Percentiles rank a stretch among this genome's conserved stretches.
phyloP scores from a whole-genome alignment of 2,329 filamentous ascomycete genomes.

The Epichloe scottii region DNA sequence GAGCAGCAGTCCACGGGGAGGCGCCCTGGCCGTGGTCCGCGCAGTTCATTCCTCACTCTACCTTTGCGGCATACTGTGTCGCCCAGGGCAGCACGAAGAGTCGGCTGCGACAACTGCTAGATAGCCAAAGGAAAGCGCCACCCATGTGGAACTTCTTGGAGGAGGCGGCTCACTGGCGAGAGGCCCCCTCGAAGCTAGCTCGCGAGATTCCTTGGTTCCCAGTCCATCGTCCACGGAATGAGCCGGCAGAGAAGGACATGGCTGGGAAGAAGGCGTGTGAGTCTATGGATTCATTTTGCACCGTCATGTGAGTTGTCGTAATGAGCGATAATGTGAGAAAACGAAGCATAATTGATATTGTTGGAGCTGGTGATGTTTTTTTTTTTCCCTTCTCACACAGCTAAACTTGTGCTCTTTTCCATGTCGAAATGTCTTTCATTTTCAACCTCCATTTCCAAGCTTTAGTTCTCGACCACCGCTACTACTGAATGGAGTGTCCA shows the following conservation, averaged over 20 bases:
- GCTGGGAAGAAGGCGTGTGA: neutral
- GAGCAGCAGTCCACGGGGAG: too few species aligned
- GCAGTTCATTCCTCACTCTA: neutral
- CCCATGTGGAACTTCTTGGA: neutral
- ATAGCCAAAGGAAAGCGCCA: neutral
- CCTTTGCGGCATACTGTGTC: neutral
- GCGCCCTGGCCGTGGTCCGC: too few species aligned
- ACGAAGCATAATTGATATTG: too few species aligned
- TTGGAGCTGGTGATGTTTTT: too few species aligned
- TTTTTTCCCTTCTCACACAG: too few species aligned
- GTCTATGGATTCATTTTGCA: neutral
- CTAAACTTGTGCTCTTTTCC: too few species aligned
- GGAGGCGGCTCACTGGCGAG: neutral
- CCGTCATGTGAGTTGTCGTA: neutral
- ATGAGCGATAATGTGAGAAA: too few species aligned
- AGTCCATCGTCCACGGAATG: neutral
- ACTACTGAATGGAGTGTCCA: too few species aligned
- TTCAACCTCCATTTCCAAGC: too few species aligned
- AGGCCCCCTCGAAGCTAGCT: neutral
- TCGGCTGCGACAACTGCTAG: neutral
- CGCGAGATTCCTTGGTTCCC: neutral
- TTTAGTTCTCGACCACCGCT: too few species aligned
- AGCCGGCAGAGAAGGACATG: neutral
- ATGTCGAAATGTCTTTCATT: too few species aligned
- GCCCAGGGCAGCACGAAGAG: neutral